These are phyloP conservation scores for Pistacia vera DNA, from an alignment of 345 rosid species.

Conservation along the genomic window DNA sequence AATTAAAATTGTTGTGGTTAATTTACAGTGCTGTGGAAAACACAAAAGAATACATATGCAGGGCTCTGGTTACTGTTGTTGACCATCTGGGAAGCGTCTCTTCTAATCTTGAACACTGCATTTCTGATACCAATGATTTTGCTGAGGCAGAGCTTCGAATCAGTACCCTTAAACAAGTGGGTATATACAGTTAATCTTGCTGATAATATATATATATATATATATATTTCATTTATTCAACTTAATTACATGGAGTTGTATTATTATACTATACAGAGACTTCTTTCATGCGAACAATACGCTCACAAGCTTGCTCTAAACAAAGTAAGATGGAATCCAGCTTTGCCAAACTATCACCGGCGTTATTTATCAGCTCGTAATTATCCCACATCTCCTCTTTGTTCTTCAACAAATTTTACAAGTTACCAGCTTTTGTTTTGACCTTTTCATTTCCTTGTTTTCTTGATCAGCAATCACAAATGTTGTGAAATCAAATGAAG, in stretches of 20 bases:
- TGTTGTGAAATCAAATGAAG: constrained; percentile 25
- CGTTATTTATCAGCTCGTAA: constrained; percentile 54
- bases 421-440: not conserved
- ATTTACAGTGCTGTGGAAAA: constrained; percentile 52
- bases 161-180: constrained; percentile 56
- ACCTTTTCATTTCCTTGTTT: constrained; percentile 10
- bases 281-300: constrained; percentile 43
- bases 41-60: constrained; percentile 67
- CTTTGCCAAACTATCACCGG: constrained; percentile 41
- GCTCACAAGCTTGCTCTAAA: constrained; percentile 47
- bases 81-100: constrained; percentile 75
- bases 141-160: constrained; percentile 57
- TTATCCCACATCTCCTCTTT: not conserved
- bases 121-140: constrained; percentile 34
- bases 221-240: too few relatives aligned
- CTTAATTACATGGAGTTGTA: not conserved
- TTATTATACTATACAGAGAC: constrained; percentile 39
- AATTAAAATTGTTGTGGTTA: not conserved
- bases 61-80: constrained; percentile 60
- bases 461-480: constrained; percentile 22
- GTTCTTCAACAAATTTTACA: not conserved
- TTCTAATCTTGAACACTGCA: constrained; percentile 40
- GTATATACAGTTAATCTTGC: constrained; percentile 8
- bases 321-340: constrained; percentile 43
- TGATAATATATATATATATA: too few relatives aligned